Evolutionary conservation across 225 moss, liverwort and hornwort genomes (phyloP), one percentile per base, ranked within the genome.

Genomic region (Antitrichia curtipendula): DNA sequence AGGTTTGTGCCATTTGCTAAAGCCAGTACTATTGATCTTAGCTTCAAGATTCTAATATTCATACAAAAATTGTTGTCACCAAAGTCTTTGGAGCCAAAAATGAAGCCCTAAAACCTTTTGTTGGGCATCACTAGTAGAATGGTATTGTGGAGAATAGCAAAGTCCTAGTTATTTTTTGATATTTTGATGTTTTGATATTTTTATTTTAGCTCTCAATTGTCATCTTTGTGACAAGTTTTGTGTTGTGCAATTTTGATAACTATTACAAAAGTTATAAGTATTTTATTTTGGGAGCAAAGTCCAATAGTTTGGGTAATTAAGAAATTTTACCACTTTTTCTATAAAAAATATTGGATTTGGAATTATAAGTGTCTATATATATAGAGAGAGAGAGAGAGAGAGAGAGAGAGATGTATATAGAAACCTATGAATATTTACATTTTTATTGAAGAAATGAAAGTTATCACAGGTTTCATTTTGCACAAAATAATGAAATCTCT

Each of bases 11-110:
- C 20, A 19, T 41, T 27, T 2, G 4, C 16, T 2, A 70, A 25
- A 70, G 41, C 2, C 0, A 0, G 2, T 41, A 41, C 0, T 4
- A 0, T 4, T 1, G 0, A 40, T 4, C 12, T 5, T 65, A 1
- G 12, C 22, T 66, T 23, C 4, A 7, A 4, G 12, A 2, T 4
- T 68, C 1, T 22, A 2, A 40, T 18, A 70, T 15, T 8, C 2
- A 8, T 14, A 5, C 5, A 15, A 41, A 70, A 65, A 38, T 8
- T 40, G 15, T 1, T 13, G 0, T 24, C 13, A 6, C 7, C 7
- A 25, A 24, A 25, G 69, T 24, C 40, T 41, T 40, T 3, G 4
- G 23, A 68, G 23, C 7, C 7, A 4, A 1, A 22, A 68, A 68
- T 2, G 12, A 12, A 21, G 66, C 6, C 20, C 0, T 1, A 0